Evolutionary conservation across 305 asterid genomes (phyloP), one percentile per base, ranked within the genome.

Genomic region (Rubia tinctorum): DNA sequence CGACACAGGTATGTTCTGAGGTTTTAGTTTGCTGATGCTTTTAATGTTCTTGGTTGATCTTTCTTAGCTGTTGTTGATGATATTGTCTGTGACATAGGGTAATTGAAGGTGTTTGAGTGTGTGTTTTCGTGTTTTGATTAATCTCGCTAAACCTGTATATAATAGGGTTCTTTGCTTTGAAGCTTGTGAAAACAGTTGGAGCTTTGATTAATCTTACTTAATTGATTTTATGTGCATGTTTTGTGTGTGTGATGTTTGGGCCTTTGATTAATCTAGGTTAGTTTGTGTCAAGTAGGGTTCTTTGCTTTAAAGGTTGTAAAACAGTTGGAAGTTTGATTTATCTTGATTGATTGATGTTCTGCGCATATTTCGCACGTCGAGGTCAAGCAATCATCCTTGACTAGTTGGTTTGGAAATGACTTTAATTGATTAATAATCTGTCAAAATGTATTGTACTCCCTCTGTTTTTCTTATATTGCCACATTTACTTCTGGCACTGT

Each of bases 1-100:
- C 51, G 90, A 92, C 73, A 80, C 96, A 78, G 94, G 99, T 94
- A 49, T 37, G 8, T 53, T 30, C 43, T 73, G 74, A 39, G 6
- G 37, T 45, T 73, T 67, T 43, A 2, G 45, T 25, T 69, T 49
- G 51, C 60, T 22, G 37, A 39, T 10, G 2, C 20, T 43, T 56
- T 42, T 47, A 1, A 1, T 17, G 7, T 34, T 63, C 34, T 12
- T 22, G 17, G 2, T 64, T 66, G 8, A 11, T 71, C 20, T 71
- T 25, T 39, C 13, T 12, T 69, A 53, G 59, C 23, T 49, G 15
- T 49, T 3, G 7, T 43, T 20, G 30, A 51, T n/a, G 49, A 15
- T 40, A 8, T 40, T 17, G 1, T 53, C 2, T 53, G 9, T 1
- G 55, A 17, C 55, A 49, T 49, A 11, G 55, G 14, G 13, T 49